Conservation (phyloP, 139 green algal species). For the Diplosphaera chodatii region DNA sequence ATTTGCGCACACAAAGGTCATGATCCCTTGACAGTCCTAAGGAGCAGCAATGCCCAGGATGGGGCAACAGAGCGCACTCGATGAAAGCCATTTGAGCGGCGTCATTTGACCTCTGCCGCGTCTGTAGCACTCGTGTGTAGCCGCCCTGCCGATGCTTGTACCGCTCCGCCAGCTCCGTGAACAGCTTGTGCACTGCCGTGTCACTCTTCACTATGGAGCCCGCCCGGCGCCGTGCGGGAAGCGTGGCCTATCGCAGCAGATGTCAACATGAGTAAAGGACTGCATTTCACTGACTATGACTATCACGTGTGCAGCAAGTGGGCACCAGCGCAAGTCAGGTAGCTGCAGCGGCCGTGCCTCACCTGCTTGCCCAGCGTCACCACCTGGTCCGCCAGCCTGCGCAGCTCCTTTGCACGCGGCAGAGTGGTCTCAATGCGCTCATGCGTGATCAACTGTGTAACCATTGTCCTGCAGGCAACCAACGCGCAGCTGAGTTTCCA, state of each 20-base stretch:
- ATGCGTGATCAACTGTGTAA: conserved; percentile 87
- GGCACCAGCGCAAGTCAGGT: too few relatives aligned
- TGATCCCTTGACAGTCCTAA: too few relatives aligned
- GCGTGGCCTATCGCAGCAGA: conserved; percentile 72
- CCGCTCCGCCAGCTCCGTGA: conserved; percentile 70
- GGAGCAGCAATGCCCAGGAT: too few relatives aligned
- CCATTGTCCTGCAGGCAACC: conserved; percentile 85
- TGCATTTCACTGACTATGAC: too few relatives aligned
- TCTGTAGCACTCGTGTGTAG: conserved; percentile 82
- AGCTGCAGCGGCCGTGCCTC: too few relatives aligned
- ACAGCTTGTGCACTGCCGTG: conserved; percentile 77
- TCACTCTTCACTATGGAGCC: conserved; percentile 64
- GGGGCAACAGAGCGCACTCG: too few relatives aligned
- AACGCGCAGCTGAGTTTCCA: too few relatives aligned
- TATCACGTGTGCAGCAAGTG: too few relatives aligned
- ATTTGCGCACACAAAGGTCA: too few relatives aligned
- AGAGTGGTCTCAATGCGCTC: conserved; percentile 92
- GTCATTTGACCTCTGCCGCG: conserved; percentile 58
- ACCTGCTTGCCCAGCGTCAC: conserved; percentile 82
- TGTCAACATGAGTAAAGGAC: too few relatives aligned
- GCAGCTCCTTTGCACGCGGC: conserved; percentile 75
- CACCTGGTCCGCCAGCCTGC: conserved; percentile 69
- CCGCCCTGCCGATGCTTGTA: conserved; percentile 81
- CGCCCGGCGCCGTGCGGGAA: conserved; percentile 43
- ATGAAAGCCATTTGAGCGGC: conserved; percentile 84